Conservation (phyloP, 176 grass and related monocot genomes). For the Neostapfia colusana region DNA sequence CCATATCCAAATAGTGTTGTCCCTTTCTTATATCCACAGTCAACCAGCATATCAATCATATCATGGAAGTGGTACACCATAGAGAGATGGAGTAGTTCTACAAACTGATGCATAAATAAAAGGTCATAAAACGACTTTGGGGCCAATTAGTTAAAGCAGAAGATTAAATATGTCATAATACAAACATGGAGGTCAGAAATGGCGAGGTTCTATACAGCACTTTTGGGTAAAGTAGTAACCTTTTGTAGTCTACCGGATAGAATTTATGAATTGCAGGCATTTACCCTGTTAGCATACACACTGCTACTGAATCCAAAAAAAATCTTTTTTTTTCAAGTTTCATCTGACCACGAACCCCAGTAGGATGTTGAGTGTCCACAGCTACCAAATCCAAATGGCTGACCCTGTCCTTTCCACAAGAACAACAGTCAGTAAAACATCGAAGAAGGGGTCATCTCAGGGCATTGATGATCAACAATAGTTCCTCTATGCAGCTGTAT, state of each 20-base stretch:
- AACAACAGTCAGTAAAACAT: conserved; percentile 7
- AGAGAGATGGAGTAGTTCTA: conserved; percentile 55
- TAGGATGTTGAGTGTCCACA: background rate
- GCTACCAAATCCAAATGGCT: background rate
- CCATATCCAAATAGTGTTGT: conserved; percentile 91
- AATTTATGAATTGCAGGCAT: background rate
- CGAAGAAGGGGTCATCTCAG: background rate
- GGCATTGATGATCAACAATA: conserved; percentile 3
- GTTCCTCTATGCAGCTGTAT: background rate
- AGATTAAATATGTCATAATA: background rate
- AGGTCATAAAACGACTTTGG: conserved; percentile 1
- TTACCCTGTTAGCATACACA: background rate
- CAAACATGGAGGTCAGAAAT: background rate
- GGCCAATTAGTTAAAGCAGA: conserved; percentile 3
- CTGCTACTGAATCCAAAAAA: background rate
- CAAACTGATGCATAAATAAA: conserved; percentile 54
- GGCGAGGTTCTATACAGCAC: background rate
- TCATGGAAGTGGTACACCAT: conserved; percentile 93
- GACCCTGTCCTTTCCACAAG: background rate
- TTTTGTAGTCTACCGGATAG: background rate
- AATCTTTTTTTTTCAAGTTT: too few species aligned
- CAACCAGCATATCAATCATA: conserved; percentile 90
- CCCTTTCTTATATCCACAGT: conserved; percentile 87
- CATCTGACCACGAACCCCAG: background rate
- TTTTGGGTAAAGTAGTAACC: background rate